Evolutionary conservation across 768 basidiomycete genomes (phyloP).

Genomic region (Thelephora aurantiotincta): DNA sequence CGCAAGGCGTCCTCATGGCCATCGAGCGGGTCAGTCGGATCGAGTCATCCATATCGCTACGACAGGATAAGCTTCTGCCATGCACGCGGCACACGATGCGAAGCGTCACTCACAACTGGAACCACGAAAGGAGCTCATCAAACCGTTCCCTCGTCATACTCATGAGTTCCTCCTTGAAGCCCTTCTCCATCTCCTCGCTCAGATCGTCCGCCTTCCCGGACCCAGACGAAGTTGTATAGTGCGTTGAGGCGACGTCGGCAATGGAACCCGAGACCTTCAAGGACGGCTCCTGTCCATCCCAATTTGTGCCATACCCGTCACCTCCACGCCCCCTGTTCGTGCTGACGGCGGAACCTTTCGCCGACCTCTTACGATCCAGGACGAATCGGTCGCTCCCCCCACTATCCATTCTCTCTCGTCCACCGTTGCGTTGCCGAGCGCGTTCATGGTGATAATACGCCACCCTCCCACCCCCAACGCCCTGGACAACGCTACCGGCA

Average conservation of each 20-base stretch:
- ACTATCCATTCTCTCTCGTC: conserved; percentile 1
- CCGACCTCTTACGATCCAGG: too few species aligned
- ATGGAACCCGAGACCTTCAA: neutral
- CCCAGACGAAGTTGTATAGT: too few species aligned
- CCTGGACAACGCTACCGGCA: neutral
- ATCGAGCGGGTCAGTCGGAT: conserved; percentile 31
- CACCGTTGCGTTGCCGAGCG: conserved; percentile 1
- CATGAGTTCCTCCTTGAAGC: conserved; percentile 19
- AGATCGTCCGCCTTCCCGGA: neutral
- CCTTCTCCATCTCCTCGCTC: neutral
- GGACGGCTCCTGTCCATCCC: neutral
- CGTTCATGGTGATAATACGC: conserved; percentile 1
- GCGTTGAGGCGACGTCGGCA: too few species aligned
- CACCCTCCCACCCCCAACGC: neutral
- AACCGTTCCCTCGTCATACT: conserved; percentile 48
- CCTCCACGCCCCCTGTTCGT: neutral
- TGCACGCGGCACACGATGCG: neutral
- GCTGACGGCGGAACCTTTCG: neutral
- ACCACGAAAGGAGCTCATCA: conserved; percentile 39
- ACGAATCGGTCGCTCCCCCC: too few species aligned
- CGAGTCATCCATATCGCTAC: conserved; percentile 54
- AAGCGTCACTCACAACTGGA: conserved; percentile 39
- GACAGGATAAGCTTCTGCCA: neutral
- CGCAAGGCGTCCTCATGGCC: conserved; percentile 37
- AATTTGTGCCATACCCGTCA: neutral